Evolutionary conservation across 2,329 filamentous ascomycete species (phyloP).

Genomic region (Lasiodiplodia sp.): DNA sequence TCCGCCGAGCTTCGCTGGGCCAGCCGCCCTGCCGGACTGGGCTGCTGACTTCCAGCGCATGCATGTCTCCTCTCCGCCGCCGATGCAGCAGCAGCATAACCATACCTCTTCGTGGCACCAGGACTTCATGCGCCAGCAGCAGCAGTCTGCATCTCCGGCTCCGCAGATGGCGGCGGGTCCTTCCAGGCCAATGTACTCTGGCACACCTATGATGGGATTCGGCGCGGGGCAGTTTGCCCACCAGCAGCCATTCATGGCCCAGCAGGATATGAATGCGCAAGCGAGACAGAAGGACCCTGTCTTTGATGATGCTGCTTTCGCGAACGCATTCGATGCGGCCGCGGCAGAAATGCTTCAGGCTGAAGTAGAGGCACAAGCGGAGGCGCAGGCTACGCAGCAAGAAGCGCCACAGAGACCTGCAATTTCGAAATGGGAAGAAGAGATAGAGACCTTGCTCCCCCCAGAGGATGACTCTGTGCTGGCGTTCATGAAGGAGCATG

Average conservation of each 20-base stretch:
- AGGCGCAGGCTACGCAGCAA: conserved; percentile 33
- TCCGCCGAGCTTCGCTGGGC: conserved; percentile 39
- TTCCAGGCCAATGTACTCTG: conserved; percentile 37
- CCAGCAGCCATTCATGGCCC: conserved; percentile 23
- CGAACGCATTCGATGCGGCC: conserved; percentile 60
- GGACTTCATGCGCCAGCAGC: conserved; percentile 61
- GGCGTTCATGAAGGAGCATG: conserved; percentile 24
- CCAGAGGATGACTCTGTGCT: conserved; percentile 2
- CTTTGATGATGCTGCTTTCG: conserved; percentile 65
- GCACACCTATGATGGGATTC: conserved; percentile 34
- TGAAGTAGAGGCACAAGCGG: conserved; percentile 32
- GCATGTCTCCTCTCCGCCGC: conserved; percentile 48
- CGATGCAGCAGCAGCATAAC: conserved; percentile 51
- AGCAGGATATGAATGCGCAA: conserved; percentile 34
- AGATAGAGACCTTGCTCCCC: neutral
- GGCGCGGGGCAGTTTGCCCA: conserved; percentile 19
- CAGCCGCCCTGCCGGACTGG: conserved; percentile 51
- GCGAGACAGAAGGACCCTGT: conserved; percentile 47
- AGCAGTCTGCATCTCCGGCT: conserved; percentile 38
- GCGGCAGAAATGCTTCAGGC: conserved; percentile 48
- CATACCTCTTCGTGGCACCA: conserved; percentile 62
- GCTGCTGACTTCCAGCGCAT: conserved; percentile 59
- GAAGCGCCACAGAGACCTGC: conserved; percentile 6
- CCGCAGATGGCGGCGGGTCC: conserved; percentile 36
- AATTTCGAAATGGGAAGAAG: conserved; percentile 12